A percentile compares a stretch with the other conserved stretches of the same genome.
Evolutionary conservation across 2,329 filamentous ascomycete species (phyloP).

Genomic region (Aspergillus spinulosporus): DNA sequence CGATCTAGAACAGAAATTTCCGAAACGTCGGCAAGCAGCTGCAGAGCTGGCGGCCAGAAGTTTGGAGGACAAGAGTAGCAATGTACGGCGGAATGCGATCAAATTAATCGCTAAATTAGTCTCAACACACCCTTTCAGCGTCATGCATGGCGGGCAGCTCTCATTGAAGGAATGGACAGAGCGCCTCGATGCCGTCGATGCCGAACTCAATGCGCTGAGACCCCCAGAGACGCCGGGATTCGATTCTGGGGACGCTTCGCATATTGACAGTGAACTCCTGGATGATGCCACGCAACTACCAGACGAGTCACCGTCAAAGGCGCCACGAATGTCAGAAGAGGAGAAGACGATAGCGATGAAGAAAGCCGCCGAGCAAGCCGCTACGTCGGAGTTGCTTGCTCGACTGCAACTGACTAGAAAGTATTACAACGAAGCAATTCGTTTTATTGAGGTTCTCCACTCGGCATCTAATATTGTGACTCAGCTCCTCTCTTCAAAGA

Average conservation of each 20-base stretch:
- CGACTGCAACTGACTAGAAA: slow-evolving; percentile 84
- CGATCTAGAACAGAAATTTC: slow-evolving; percentile 93
- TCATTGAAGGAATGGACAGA: slow-evolving; percentile 82
- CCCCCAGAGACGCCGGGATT: slow-evolving; percentile 73
- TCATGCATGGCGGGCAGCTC: slow-evolving; percentile 85
- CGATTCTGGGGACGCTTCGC: slow-evolving; percentile 65
- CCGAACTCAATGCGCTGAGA: slow-evolving; percentile 76
- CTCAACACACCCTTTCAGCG: slow-evolving; percentile 89
- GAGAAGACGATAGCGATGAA: slow-evolving; percentile 70
- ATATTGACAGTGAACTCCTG: slow-evolving; percentile 73
- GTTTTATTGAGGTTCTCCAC: slow-evolving; percentile 90
- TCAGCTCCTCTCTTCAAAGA: slow-evolving; percentile 86
- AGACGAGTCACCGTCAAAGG: slow-evolving; percentile 64
- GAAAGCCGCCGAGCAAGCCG: slow-evolving; percentile 82
- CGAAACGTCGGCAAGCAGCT: slow-evolving; percentile 83
- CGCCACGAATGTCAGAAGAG: slow-evolving; percentile 72
- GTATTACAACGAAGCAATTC: slow-evolving; percentile 90
- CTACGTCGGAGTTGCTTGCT: slow-evolving; percentile 82
- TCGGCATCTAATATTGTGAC: slow-evolving; percentile 76
- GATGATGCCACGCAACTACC: slow-evolving; percentile 86
- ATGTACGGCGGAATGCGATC: slow-evolving; percentile 91
- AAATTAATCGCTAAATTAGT: slow-evolving; percentile 86
- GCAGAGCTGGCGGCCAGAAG: slow-evolving; percentile 86
- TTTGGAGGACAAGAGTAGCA: slow-evolving; percentile 96
- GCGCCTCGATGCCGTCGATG: slow-evolving; percentile 77